Evolutionary conservation across 352 stramenopile species (phyloP), one percentile per base, ranked within the genome.

Genomic region (Phytophthora hibernalis): DNA sequence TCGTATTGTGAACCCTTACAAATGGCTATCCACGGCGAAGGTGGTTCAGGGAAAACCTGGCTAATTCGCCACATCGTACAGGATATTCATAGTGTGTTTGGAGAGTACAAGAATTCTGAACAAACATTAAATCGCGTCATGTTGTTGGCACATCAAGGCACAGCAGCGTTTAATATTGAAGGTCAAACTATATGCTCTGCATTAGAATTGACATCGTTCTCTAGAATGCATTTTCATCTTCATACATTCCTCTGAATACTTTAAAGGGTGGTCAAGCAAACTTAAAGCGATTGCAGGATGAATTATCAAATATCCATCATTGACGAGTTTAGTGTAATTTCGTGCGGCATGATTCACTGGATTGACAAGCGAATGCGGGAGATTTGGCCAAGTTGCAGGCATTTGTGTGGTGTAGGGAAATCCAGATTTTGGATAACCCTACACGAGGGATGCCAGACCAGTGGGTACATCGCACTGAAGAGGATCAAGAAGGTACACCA

Each of bases 311-410:
- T 30, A 6, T 60, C 5, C 53, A 60, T 51, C 13, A 60, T 54
- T 21, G 44, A 62, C 31, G 44, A 62, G 13, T 44, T 62, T n/a
- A 54, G 31, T 13, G 8, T 35, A 0, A 52, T 54, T 22, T 49
- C 15, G 9, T 62, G 22, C 13, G 16, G 35, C 20, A 62, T 54
- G 43, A 13, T 62, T 0, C 24, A 54, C 9, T 62, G 54, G 54
- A 62, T 54, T 13, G 54, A 62, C 20, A 7, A 54, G n/a, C 5
- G 54, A 15, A 54, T 54, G 54, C 20, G 28, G 21, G 54, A 38
- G n/a, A 54, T 62, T 20, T 62, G 54, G 54, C 54, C 44, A 15
- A 28, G n/a, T 8, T 30, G 26, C 31, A 48, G 5, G 37, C n/a
- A 3, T 3, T 24, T 8, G n/a, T n/a, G n/a, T n/a, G n/a, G n/a